Evolutionary conservation across 2,329 filamentous ascomycete species (phyloP).

Genomic region (Colletotrichum trifolii): DNA sequence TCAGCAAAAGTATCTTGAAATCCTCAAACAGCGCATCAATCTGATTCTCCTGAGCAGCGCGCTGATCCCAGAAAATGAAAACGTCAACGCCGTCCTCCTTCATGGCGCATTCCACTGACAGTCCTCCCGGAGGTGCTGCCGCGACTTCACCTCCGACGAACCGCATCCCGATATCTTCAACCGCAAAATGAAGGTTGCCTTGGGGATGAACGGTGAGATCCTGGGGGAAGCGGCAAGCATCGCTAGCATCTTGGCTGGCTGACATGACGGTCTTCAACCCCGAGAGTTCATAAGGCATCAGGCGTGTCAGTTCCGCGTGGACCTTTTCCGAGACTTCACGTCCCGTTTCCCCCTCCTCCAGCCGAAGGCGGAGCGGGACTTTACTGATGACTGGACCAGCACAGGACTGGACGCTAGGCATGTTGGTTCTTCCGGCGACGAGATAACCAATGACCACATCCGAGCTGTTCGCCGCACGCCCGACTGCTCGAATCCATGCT

Average conservation of each 20-base stretch:
- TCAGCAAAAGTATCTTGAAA: slow-evolving; percentile 2
- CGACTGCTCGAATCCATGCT: slow-evolving; percentile 1
- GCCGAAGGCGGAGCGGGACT: slow-evolving; percentile 11
- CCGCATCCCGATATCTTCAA: slow-evolving; percentile 8
- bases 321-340: slow-evolving; percentile 19
- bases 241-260: slow-evolving; percentile 16
- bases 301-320: slow-evolving; percentile 6
- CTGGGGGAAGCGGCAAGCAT: slow-evolving; percentile 25
- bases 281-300: slow-evolving; percentile 23
- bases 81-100: not conserved
- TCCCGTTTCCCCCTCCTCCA: not conserved
- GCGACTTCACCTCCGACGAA: slow-evolving; percentile 9
- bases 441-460: slow-evolving; percentile 23
- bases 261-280: slow-evolving; percentile 2
- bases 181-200: slow-evolving; percentile 9
- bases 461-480: not conserved
- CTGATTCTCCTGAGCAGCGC: not conserved
- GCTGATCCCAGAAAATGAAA: slow-evolving; percentile 14
- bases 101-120: slow-evolving; percentile 17
- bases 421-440: slow-evolving; percentile 13
- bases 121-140: slow-evolving; percentile 3
- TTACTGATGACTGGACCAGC: slow-evolving; percentile 8
- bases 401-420: slow-evolving; percentile 18
- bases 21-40: slow-evolving; percentile 4
- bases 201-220: slow-evolving; percentile 16